phyloP scores from a whole-genome alignment of 2,329 filamentous ascomycete species.

The Nemania sp. region DNA sequence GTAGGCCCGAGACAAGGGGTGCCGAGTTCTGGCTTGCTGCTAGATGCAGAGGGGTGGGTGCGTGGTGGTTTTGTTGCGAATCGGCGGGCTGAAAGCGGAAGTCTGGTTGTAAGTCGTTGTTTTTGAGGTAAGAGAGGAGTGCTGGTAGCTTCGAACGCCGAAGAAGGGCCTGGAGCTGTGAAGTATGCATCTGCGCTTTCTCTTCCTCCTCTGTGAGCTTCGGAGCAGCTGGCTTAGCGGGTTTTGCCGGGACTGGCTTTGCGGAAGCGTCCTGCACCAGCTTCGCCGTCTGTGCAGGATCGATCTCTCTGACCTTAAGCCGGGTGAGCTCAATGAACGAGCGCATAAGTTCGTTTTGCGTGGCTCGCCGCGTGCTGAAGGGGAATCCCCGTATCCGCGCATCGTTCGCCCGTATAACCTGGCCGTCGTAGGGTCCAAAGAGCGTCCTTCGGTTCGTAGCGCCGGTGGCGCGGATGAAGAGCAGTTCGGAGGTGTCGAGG shows the following conservation, averaged over 20 bases:
- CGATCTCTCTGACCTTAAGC: conserved; percentile 79
- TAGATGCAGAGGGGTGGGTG: conserved; percentile 81
- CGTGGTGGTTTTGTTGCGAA: conserved; percentile 71
- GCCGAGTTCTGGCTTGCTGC: conserved; percentile 80
- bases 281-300: conserved; percentile 59
- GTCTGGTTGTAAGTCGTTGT: conserved; percentile 69
- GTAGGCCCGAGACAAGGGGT: conserved; percentile 74
- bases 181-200: conserved; percentile 77
- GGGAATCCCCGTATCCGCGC: conserved; percentile 83
- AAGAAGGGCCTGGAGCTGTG: conserved; percentile 84
- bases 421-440: conserved; percentile 88
- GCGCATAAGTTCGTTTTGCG: conserved; percentile 91
- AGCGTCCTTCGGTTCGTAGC: conserved; percentile 83
- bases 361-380: conserved; percentile 88
- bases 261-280: conserved; percentile 47
- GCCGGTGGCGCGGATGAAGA: conserved; percentile 90
- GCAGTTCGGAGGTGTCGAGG: conserved; percentile 79
- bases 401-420: conserved; percentile 80
- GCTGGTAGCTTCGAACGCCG: conserved; percentile 88
- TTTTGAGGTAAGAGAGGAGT: conserved; percentile 79
- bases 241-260: conserved; percentile 48
- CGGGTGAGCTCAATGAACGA: conserved; percentile 92
- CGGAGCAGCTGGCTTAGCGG: conserved; percentile 55
- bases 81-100: conserved; percentile 76
- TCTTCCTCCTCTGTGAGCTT: conserved; percentile 84